Conservation (phyloP, 768 basidiomycete species). For the Serendipita vermifera region DNA sequence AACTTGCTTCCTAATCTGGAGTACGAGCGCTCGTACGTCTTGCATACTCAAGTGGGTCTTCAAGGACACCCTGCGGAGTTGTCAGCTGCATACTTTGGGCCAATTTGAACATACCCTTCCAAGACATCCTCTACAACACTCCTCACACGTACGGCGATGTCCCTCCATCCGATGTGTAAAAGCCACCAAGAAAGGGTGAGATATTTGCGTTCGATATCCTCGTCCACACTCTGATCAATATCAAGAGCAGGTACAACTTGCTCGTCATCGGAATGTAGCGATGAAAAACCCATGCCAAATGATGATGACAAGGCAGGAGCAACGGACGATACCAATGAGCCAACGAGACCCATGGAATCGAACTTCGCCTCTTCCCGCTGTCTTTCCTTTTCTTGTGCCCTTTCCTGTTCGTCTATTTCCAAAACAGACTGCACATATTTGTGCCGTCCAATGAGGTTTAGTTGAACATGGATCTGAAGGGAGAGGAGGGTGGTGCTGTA, state of each 20-base stretch:
- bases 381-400: constrained; percentile 3
- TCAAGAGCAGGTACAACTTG: constrained; percentile 21
- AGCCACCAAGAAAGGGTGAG: constrained; percentile 90
- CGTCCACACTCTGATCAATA: constrained; percentile 25
- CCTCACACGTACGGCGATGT: constrained; percentile 59
- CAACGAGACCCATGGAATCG: constrained; percentile 7
- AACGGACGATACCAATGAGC: background rate
- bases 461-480: constrained; percentile 75
- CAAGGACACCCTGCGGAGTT: constrained; percentile 52
- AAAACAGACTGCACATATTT: constrained; percentile 65
- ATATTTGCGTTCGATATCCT: constrained; percentile 66
- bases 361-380: background rate
- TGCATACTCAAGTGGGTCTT: constrained; percentile 58
- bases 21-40: constrained; percentile 56
- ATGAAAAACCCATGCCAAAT: constrained; percentile 30
- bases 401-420: constrained; percentile 33
- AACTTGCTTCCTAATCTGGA: constrained; percentile 62
- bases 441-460: constrained; percentile 68
- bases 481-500: constrained; percentile 79
- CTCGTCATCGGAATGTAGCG: constrained; percentile 24
- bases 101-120: constrained; percentile 45
- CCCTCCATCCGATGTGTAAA: constrained; percentile 82
- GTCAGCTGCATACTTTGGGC: background rate
- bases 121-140: constrained; percentile 71
- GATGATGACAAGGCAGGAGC: background rate